Evolutionary conservation across 495 filamentous ascomycete genomes (phyloP).

Genomic region (Penicillium flavigenum): DNA sequence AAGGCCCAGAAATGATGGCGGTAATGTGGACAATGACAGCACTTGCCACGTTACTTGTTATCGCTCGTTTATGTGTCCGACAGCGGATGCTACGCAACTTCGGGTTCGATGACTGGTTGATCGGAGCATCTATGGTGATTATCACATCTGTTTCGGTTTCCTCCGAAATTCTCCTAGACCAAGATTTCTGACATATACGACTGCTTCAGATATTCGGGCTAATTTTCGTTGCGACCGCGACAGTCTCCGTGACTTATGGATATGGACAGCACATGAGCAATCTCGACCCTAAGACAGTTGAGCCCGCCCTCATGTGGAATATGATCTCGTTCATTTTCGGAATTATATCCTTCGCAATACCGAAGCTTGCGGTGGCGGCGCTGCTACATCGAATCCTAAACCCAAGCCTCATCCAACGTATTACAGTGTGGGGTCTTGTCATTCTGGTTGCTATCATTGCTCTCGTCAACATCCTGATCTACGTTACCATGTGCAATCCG

Average conservation of each 20-base stretch:
- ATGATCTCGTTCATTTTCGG: slow-evolving; percentile 28
- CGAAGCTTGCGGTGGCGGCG: slow-evolving; percentile 31
- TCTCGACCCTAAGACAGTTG: slow-evolving; percentile 14
- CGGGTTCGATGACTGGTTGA: slow-evolving; percentile 17
- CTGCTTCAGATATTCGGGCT: slow-evolving; percentile 22
- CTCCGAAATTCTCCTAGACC: background rate
- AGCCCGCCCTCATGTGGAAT: slow-evolving; percentile 26
- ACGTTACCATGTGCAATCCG: slow-evolving; percentile 33
- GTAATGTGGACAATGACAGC: slow-evolving; percentile 37
- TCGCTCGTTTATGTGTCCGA: slow-evolving; percentile 46
- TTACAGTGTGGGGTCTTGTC: slow-evolving; percentile 22
- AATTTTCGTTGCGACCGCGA: slow-evolving; percentile 19
- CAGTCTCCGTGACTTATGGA: slow-evolving; percentile 27
- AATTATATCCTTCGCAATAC: slow-evolving; percentile 30
- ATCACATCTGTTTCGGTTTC: background rate
- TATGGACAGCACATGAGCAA: slow-evolving; percentile 30
- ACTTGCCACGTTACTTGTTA: slow-evolving; percentile 29
- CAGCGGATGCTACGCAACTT: slow-evolving; percentile 37
- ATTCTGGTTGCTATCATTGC: slow-evolving; percentile 20
- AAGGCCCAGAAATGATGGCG: slow-evolving; percentile 33
- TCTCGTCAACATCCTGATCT: slow-evolving; percentile 28
- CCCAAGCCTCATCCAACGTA: slow-evolving; percentile 16
- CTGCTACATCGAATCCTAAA: slow-evolving; percentile 32
- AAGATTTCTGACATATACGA: background rate
- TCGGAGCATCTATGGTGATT: slow-evolving; percentile 11